Base-by-base conservation (phyloP, 345 rosid genomes). In the Crucihimalaya himalaica region DNA sequence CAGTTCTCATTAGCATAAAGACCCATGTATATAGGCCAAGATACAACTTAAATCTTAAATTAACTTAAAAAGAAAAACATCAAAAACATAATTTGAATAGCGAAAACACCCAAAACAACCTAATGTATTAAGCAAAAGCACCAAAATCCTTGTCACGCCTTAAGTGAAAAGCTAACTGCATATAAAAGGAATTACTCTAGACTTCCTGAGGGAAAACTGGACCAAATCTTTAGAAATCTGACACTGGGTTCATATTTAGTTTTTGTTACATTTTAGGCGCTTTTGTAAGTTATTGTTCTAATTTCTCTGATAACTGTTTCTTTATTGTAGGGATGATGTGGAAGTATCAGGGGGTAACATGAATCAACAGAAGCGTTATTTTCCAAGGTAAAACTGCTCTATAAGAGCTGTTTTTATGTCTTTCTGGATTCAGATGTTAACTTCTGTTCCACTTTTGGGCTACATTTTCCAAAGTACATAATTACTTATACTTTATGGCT, bases 361-460 rank as follows among this genome's bases (percentile, higher is more conserved):
- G 58, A 74, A 55, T 72, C 81, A 3, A 52, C 72, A 23, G 37
- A 86, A 78, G 81, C 79, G 53, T 57, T 88, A 89, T 82, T 89
- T 88, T 85, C 97, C 96, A 43, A 71, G 70, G 98, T 94, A 79
- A 91, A 89, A 68, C 54, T 51, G 25, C 46, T 52, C 70, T 61
- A 43, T 70, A 18, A 40, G 66, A 63, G 66, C 53, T 76, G 55
- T 62, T 62, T 54, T 4, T 47, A 43, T 56, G 66, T 47, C 47
- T 18, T 69, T 64, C 28, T 68, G 27, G 61, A 40, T 55, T 57
- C 11, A 66, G 37, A 70, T 50, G 43, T 32, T 54, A 52, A 48
- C 18, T 70, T 63, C 29, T 53, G 58, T 63, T 76, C 42, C 56
- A 39, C 11, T 54, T 31, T 37, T 34, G 31, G 37, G 50, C 4